Evolutionary conservation across 441 rosid genomes (phyloP), one percentile per base, ranked within the genome.

Genomic region (Gossypium schwendimanii): DNA sequence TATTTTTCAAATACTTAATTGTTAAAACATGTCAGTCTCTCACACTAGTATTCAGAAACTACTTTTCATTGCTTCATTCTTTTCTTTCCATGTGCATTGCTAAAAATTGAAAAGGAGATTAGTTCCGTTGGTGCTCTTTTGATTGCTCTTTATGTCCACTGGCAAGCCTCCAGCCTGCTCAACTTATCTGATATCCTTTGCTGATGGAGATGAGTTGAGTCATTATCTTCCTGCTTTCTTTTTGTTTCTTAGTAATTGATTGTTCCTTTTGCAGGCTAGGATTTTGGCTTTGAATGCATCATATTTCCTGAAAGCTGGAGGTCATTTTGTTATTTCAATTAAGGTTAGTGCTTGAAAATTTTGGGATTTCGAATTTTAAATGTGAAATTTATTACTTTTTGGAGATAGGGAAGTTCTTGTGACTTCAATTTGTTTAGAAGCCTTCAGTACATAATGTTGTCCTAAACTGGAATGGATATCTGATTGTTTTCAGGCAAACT

Each of bases 251-350:
- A 28, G 33, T 4, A 28, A 28, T 28, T 28, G 6, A 28, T 28
- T 28, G 5, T 28, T 28, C 33, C 33, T 49, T 52, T 41, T 77
- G 67, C 94, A 92, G 99, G 99, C 99, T 26, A 91, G 98, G 83
- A 92, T 92, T 77, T 66, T 94, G 75, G 97, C 97, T 2, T 82
- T 92, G 79, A 94, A 92, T 79, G 94, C 91, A 17, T 86, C 95
- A 0, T 90, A 80, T 75, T 94, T 92, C 47, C 87, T 94, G 75
- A 92, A 94, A 78, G 74, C 91, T 50, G 97, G 97, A 59, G 98
- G 98, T 20, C 97, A 94, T 81, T 94, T 94, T 81, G 99, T 95
- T 4, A 95, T 95, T 71, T 95, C 99, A 39, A 95, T 95, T 54
- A 95, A 95, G 99, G 98, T 93, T 31, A 10, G 87, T 75, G 10